A percentile compares a stretch with the other conserved stretches of the same genome.
These are phyloP conservation scores for Westerdykella aurantiaca DNA, from an alignment of 2,329 filamentous ascomycete species.

Conservation along the genomic window DNA sequence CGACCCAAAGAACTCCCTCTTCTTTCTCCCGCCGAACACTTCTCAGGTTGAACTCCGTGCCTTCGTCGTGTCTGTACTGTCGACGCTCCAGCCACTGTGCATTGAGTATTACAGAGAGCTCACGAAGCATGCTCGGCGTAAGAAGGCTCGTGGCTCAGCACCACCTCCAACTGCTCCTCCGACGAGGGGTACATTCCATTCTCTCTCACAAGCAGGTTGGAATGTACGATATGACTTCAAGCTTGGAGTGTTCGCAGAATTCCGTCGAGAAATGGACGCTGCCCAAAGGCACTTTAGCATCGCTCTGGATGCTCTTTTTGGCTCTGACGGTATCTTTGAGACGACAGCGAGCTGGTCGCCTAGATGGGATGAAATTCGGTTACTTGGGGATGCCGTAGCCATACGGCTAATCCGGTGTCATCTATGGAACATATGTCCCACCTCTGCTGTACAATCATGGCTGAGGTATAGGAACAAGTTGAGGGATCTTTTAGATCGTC, in stretches of 20 bases:
- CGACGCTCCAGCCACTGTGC: constrained; percentile 65
- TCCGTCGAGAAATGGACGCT: constrained; percentile 84
- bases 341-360: constrained; percentile 84
- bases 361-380: constrained; percentile 87
- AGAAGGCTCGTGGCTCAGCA: constrained; percentile 70
- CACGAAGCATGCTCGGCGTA: constrained; percentile 85
- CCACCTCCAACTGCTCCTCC: constrained; percentile 79
- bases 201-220: constrained; percentile 81
- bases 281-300: constrained; percentile 80
- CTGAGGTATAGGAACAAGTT: constrained; percentile 68
- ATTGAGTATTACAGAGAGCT: constrained; percentile 92
- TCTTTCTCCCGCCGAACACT: constrained; percentile 72
- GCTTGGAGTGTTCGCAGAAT: constrained; percentile 82
- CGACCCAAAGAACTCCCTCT: constrained; percentile 73
- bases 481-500: constrained; percentile 70
- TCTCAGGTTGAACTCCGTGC: constrained; percentile 65
- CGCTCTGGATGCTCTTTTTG: constrained; percentile 77
- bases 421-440: constrained; percentile 73
- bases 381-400: constrained; percentile 74
- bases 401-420: constrained; percentile 78
- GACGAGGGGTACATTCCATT: constrained; percentile 77
- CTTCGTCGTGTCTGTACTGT: constrained; percentile 67
- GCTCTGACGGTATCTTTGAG: constrained; percentile 73
- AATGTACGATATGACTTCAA: constrained; percentile 95
- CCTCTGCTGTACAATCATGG: constrained; percentile 75